phyloP scores from a whole-genome alignment of 495 filamentous ascomycete genomes.

The Neohortaea acidophila region DNA sequence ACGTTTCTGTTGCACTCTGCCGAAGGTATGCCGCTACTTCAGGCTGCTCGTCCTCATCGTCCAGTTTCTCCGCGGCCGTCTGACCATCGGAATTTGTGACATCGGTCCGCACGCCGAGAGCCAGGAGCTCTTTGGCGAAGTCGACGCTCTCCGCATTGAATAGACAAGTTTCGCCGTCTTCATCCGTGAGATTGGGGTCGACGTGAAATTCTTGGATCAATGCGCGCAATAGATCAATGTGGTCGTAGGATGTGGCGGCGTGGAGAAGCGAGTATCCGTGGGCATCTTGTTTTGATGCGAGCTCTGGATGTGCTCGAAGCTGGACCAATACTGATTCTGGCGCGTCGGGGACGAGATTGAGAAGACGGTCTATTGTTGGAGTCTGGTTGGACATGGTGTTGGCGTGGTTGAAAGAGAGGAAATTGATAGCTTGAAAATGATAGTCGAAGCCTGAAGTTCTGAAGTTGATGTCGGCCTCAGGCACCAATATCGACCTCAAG shows the following conservation, averaged over 20 bases:
- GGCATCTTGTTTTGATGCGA: constrained; percentile 23
- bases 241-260: constrained; percentile 81
- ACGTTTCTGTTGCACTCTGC: neutral
- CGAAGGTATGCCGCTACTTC: constrained; percentile 19
- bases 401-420: too few species aligned
- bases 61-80: constrained; percentile 31
- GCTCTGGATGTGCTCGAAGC: constrained; percentile 21
- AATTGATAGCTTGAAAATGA: too few species aligned
- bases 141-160: constrained; percentile 70
- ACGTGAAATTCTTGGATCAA: constrained; percentile 67
- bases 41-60: constrained; percentile 30
- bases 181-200: constrained; percentile 63
- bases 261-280: constrained; percentile 72
- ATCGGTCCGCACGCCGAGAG: constrained; percentile 51
- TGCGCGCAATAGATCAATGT: constrained; percentile 59
- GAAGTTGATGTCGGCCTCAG: too few species aligned
- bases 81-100: constrained; percentile 23
- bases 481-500: too few species aligned
- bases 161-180: constrained; percentile 81
- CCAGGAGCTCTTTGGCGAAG: constrained; percentile 65
- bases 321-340: constrained; percentile 22
- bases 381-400: too few species aligned
- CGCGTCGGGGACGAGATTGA: constrained; percentile 27
- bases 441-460: too few species aligned
- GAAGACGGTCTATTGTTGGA: constrained; percentile 25